A percentile compares a stretch with the other conserved stretches of the same genome.
phyloP scores from a whole-genome alignment of 75 land plant species.

The Pinus albicaulis region DNA sequence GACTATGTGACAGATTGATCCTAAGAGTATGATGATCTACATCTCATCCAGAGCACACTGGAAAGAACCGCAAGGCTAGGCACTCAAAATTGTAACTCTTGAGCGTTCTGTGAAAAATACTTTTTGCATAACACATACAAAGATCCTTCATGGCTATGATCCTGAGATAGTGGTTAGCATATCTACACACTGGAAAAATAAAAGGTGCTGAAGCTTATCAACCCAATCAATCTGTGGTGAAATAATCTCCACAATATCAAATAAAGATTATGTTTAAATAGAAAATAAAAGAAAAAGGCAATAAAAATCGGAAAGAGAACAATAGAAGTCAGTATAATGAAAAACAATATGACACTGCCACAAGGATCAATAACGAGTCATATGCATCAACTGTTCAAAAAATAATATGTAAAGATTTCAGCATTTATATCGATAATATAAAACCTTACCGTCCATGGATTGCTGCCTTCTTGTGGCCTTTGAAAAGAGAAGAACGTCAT shows the following conservation, averaged over 20 bases:
- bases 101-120: background rate
- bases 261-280: no score
- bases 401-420: background rate
- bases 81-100: background rate
- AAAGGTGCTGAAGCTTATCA: no score
- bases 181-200: no score
- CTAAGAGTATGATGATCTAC: background rate
- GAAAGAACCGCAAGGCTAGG: background rate
- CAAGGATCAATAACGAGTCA: background rate
- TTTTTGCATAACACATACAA: background rate
- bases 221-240: no score
- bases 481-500: conserved; percentile 94
- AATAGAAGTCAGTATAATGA: no score
- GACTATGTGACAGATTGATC: background rate
- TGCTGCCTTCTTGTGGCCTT: conserved; percentile 72
- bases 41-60: background rate
- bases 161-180: background rate
- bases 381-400: background rate
- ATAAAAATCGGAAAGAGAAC: no score
- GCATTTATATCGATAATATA: background rate
- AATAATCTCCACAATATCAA: no score
- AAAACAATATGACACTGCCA: background rate
- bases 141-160: background rate
- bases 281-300: no score
- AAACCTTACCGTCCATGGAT: conserved; percentile 39